Percentiles rank a stretch among this genome's conserved stretches.
Evolutionary conservation across 257 asterid genomes (phyloP).

Genomic region (Marsdenia floribunda): DNA sequence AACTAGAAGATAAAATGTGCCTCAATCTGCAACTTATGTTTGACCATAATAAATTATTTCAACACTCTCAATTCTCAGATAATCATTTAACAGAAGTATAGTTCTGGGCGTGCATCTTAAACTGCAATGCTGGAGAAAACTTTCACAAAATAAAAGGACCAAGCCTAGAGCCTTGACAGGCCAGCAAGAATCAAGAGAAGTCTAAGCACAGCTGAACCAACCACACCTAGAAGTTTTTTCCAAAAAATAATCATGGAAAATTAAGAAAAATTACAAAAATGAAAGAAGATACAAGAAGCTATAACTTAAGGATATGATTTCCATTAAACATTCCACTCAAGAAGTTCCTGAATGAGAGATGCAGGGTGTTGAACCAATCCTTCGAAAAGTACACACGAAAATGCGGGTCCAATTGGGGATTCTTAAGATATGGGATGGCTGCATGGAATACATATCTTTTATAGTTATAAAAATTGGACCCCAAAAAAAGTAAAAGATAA

Average conservation of each 20-base stretch:
- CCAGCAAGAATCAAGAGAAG: not conserved
- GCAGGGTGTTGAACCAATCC: constrained; percentile 81
- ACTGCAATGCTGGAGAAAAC: not conserved
- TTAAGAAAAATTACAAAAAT: not conserved
- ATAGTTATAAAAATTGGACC: not conserved
- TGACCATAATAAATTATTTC: not conserved
- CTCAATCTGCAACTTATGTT: not conserved
- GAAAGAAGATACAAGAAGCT: constrained; percentile 4
- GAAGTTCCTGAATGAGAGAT: constrained; percentile 70
- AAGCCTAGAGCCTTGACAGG: not conserved
- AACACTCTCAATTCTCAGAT: not conserved
- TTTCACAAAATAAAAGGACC: not conserved
- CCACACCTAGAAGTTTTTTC: not conserved
- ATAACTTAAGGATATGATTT: constrained; percentile 74
- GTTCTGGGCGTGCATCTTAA: not conserved
- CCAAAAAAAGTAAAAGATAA: not conserved
- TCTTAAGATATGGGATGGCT: constrained; percentile 79
- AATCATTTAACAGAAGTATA: not conserved
- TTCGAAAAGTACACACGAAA: constrained; percentile 76
- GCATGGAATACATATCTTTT: constrained; percentile 28
- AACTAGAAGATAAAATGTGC: not conserved
- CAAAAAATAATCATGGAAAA: not conserved
- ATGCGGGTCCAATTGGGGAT: constrained; percentile 75
- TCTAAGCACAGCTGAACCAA: not conserved
- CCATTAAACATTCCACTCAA: constrained; percentile 75